Conservation (phyloP, 2,329 filamentous ascomycete genomes). For the Penicillium freii region DNA sequence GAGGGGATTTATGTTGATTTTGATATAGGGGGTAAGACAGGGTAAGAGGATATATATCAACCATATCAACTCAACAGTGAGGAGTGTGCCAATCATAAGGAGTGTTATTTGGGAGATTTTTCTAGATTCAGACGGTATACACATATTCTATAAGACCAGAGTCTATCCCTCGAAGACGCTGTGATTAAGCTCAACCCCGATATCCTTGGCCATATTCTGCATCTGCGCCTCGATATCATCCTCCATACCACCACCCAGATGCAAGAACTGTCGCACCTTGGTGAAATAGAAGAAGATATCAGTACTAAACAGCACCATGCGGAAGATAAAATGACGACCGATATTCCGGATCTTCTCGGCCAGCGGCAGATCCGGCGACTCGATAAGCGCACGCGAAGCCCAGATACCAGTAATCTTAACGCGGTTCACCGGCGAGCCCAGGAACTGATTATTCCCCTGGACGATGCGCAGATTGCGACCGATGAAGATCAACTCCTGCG, state of each 20-base stretch:
- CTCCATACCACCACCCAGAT: slow-evolving; percentile 81
- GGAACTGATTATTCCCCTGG: slow-evolving; percentile 87
- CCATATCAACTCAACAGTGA: background rate
- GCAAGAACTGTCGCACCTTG: slow-evolving; percentile 73
- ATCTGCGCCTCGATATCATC: slow-evolving; percentile 88
- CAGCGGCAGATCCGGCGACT: slow-evolving; percentile 65
- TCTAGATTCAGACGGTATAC: slow-evolving; percentile 7
- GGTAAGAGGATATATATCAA: background rate
- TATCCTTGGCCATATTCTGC: slow-evolving; percentile 82
- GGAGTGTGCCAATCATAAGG: background rate
- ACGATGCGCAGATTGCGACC: slow-evolving; percentile 90
- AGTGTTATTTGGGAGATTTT: slow-evolving; percentile 5
- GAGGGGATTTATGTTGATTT: background rate
- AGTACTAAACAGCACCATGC: slow-evolving; percentile 68
- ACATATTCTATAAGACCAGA: background rate
- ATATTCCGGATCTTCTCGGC: slow-evolving; percentile 65
- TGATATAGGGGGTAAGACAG: background rate
- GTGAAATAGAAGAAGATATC: slow-evolving; percentile 83
- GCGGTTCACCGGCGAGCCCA: slow-evolving; percentile 83
- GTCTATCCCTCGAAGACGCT: slow-evolving; percentile 77
- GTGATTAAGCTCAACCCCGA: slow-evolving; percentile 87
- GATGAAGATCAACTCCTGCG: slow-evolving; percentile 87
- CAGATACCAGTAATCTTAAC: slow-evolving; percentile 92
- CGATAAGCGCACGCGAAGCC: slow-evolving; percentile 80
- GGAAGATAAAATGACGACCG: slow-evolving; percentile 78